Conservation (phyloP, 805 yeast genomes). For the Cyberlindnera misumaiensis region DNA sequence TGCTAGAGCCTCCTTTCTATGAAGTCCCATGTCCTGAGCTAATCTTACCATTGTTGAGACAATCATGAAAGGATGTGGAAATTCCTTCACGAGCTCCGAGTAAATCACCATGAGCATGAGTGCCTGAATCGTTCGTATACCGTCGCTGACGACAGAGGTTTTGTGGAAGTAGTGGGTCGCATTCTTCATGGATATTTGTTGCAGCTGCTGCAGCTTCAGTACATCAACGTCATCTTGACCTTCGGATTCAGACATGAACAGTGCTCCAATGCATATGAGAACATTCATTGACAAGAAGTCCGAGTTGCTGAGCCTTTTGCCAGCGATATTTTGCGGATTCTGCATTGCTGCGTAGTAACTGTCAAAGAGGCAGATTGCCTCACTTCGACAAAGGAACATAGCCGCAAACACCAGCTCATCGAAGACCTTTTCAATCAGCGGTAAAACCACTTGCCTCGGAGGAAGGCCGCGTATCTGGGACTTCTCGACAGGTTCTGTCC, state of each 20-base stretch:
- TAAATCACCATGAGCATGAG: slow-evolving; percentile 38
- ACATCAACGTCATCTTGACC: background rate
- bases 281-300: slow-evolving; percentile 29
- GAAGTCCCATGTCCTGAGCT: slow-evolving; percentile 53
- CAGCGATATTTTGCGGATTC: slow-evolving; percentile 1
- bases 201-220: slow-evolving; percentile 18
- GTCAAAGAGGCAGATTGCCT: slow-evolving; percentile 14
- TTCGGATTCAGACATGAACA: background rate
- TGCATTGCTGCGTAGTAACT: slow-evolving; percentile 10
- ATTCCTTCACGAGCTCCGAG: slow-evolving; percentile 29
- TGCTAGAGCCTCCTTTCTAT: slow-evolving; percentile 38
- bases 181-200: slow-evolving; percentile 28
- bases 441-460: slow-evolving; percentile 15
- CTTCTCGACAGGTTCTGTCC: slow-evolving; percentile 30
- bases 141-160: slow-evolving; percentile 43
- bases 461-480: slow-evolving; percentile 27
- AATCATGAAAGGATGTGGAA: slow-evolving; percentile 37
- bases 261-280: slow-evolving; percentile 20
- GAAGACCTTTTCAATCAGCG: slow-evolving; percentile 13
- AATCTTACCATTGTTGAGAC: slow-evolving; percentile 42
- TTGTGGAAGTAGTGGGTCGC: slow-evolving; percentile 48
- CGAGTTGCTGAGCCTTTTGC: slow-evolving; percentile 20
- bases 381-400: slow-evolving; percentile 11
- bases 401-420: slow-evolving; percentile 5
- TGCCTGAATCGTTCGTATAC: slow-evolving; percentile 44